phyloP scores from a whole-genome alignment of 225 moss, liverwort and hornwort species.

The Marchantia polymorpha region DNA sequence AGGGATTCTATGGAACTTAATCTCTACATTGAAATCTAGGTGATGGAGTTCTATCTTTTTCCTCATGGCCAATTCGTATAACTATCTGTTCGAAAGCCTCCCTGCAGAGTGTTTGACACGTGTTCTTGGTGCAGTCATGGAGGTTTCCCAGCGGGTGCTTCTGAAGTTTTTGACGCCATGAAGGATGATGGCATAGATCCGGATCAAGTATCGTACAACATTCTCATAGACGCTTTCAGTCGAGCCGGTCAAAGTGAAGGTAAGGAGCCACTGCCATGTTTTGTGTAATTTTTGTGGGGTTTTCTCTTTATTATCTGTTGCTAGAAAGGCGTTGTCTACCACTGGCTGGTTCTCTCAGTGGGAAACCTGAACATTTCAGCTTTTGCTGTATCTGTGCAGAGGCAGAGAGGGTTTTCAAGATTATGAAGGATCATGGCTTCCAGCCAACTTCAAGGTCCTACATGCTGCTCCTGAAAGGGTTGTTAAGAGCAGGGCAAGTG shows the following conservation, averaged over 20 bases:
- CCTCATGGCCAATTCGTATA: not conserved
- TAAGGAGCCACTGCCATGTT: constrained; percentile 19
- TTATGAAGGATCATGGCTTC: constrained; percentile 68
- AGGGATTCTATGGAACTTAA: too few species aligned
- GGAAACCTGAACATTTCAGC: too few species aligned
- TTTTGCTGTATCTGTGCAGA: constrained; percentile 43
- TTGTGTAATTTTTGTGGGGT: not conserved
- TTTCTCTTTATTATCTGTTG: too few species aligned
- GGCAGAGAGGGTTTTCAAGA: constrained; percentile 59
- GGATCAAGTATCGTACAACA: constrained; percentile 90
- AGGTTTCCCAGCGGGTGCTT: constrained; percentile 70
- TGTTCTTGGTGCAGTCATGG: constrained; percentile 54
- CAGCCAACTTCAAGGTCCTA: constrained; percentile 70
- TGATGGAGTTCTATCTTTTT: too few species aligned
- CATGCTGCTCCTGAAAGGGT: constrained; percentile 80
- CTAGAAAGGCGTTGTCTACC: too few species aligned
- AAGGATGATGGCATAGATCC: constrained; percentile 60
- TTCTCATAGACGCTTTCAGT: constrained; percentile 80
- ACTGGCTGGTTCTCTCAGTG: too few species aligned
- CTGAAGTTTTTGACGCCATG: constrained; percentile 75
- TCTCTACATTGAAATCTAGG: too few species aligned
- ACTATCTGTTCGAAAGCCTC: not conserved
- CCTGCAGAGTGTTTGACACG: not conserved
- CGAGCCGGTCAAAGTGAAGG: constrained; percentile 68
- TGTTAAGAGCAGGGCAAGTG: constrained; percentile 69